Conservation (phyloP, 768 basidiomycete species). For the Russula sp. region DNA sequence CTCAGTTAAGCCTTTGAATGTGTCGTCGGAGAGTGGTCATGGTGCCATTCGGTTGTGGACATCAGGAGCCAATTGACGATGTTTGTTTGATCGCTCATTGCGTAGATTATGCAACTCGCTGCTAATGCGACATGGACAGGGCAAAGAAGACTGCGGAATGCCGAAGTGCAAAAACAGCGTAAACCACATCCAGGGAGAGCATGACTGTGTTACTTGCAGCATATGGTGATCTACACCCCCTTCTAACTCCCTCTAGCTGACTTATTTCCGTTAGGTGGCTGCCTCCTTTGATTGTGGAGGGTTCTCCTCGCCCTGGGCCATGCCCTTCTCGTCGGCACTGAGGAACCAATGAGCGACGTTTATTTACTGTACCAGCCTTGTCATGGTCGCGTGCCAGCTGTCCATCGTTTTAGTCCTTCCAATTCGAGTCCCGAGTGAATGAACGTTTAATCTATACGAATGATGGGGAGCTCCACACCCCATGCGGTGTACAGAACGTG, state of each 20-base stretch:
- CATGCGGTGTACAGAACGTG: constrained; percentile 6
- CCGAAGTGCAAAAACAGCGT: constrained; percentile 17
- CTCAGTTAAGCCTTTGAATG: constrained; percentile 15
- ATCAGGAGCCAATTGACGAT: constrained; percentile 10
- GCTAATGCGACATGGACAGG: constrained; percentile 4
- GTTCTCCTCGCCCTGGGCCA: not conserved
- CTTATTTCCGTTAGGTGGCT: constrained; percentile 16
- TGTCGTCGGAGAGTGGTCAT: constrained; percentile 18
- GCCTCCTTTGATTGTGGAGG: not conserved
- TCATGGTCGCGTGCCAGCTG: constrained; percentile 6
- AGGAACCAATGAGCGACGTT: constrained; percentile 2
- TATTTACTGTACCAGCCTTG: not conserved
- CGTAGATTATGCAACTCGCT: too few relatives aligned
- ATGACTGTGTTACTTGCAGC: not conserved
- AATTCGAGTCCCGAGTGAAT: not conserved
- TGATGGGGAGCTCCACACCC: not conserved
- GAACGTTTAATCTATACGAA: not conserved
- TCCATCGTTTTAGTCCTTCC: constrained; percentile 8
- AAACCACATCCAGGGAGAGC: constrained; percentile 8
- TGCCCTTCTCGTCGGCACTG: constrained; percentile 14
- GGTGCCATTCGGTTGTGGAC: constrained; percentile 16
- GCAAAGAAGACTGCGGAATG: constrained; percentile 12
- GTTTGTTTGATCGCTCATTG: not conserved
- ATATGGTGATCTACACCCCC: constrained; percentile 8
- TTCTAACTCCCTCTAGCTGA: not conserved